Conservation (phyloP, 2,329 filamentous ascomycete genomes). For the Fusarium avenaceum region DNA sequence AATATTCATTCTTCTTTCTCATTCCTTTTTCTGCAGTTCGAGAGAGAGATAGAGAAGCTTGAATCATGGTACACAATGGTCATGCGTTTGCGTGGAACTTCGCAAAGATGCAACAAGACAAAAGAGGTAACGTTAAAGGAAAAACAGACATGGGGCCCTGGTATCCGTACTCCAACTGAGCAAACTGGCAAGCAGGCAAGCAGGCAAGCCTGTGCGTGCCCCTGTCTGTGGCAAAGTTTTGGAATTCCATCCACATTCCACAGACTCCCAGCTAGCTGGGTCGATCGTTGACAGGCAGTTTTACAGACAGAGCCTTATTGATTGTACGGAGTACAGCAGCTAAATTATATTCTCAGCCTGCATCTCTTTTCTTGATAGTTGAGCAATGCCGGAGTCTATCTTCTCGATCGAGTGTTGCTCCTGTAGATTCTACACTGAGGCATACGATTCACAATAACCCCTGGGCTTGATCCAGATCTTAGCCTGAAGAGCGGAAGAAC, state of each 20-base stretch:
- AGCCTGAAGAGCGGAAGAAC: slow-evolving; percentile 9
- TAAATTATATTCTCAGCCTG: not conserved
- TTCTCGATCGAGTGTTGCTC: not conserved
- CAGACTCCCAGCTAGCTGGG: slow-evolving; percentile 32
- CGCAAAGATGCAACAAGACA: slow-evolving; percentile 24
- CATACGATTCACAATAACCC: too few species aligned
- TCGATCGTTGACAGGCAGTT: slow-evolving; percentile 23
- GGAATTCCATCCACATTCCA: slow-evolving; percentile 43
- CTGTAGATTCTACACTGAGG: not conserved
- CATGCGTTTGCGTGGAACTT: slow-evolving; percentile 18
- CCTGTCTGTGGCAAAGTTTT: slow-evolving; percentile 36
- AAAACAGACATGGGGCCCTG: slow-evolving; percentile 23
- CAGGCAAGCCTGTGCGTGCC: slow-evolving; percentile 5
- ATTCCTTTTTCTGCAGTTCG: not conserved
- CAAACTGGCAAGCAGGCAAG: too few species aligned
- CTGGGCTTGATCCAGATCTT: not conserved
- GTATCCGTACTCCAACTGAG: not conserved
- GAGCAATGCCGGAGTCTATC: not conserved
- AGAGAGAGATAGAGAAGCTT: not conserved
- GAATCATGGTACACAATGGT: slow-evolving; percentile 30
- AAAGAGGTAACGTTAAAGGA: slow-evolving; percentile 22
- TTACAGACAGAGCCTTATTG: not conserved
- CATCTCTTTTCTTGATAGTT: slow-evolving; percentile 8
- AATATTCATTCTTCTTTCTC: not conserved
- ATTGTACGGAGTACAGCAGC: not conserved